Evolutionary conservation across 2,329 filamentous ascomycete species (phyloP), one percentile per base, ranked within the genome.

Genomic region (Cytospora leucostoma): DNA sequence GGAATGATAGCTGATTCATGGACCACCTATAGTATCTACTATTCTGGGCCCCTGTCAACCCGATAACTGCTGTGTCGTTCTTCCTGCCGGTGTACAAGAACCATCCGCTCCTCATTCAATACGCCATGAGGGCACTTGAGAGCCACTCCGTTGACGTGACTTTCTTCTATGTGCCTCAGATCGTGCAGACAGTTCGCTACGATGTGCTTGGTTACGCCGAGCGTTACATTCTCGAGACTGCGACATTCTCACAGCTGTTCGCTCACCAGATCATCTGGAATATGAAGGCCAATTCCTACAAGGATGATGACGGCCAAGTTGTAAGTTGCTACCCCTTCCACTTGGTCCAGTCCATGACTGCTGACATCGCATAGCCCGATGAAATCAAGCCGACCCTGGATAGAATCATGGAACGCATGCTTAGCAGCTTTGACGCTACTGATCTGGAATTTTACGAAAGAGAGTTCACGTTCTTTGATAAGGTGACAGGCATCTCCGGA

Each of bases 241-340:
- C 93, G 1, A 94, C 96, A 70, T 93, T 97, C 72, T 98, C 95
- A n/a, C 95, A 98, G 75, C 80, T 98, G 10, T 99, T 99, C 76
- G 94, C 96, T 2, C 96, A 99, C 75, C 95, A 99, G 72, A 98
- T 99, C 69, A 99, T 99, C 73, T 99, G 96, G 95, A 99, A 99
- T 74, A 99, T 99, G 90, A 99, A 98, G 75, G 95, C 95, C 37
- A 99, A 99, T 75, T 91, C 93, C 1, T 99, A 91, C 82, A 99
- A 97, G 75, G 96, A 99, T 68, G 94, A 99, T 71, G 92, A 97
- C 69, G 93, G 90, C 15, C 87, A 90, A 70, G 85, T 96, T 67
- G 88, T 91, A 80, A 67, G 47, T 40, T 33, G 4, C 37, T 17
- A 19, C 21, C 34, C 35, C 12, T 37, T 51, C 57, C 52, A 15